These are phyloP conservation scores for Pseudopyricularia javanii DNA, from an alignment of 2,329 filamentous ascomycete genomes.

Conservation along the genomic window DNA sequence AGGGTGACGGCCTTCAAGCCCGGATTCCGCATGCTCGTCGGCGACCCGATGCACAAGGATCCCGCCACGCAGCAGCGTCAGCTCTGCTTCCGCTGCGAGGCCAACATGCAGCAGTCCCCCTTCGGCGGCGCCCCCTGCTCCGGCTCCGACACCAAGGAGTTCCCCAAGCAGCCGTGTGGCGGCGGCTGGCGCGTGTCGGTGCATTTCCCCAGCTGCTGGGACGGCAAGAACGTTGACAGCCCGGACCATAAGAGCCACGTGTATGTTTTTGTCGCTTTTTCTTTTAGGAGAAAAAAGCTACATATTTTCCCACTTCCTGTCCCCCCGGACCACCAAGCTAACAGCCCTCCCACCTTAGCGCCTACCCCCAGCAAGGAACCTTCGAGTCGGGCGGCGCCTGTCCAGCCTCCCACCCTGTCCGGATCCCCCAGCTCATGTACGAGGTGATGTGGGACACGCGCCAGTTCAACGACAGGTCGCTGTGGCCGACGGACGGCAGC, in stretches of 20 bases:
- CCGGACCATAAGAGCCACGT: conserved; percentile 23
- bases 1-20: conserved; percentile 7
- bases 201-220: conserved; percentile 29
- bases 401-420: conserved; percentile 9
- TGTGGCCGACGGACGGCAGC: conserved; percentile 20
- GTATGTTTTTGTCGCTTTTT: not conserved
- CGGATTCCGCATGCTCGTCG: conserved; percentile 13
- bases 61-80: conserved; percentile 3
- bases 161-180: conserved; percentile 22
- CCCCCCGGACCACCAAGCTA: not conserved
- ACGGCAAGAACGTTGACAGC: conserved; percentile 28
- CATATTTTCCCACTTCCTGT: not conserved
- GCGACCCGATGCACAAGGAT: conserved; percentile 8
- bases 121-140: conserved; percentile 14
- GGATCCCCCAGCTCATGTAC: conserved; percentile 13
- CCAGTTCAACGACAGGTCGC: conserved; percentile 16
- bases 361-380: conserved; percentile 8
- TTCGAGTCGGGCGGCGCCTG: conserved; percentile 11
- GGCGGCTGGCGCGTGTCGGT: conserved; percentile 28
- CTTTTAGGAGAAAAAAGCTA: too few species aligned
- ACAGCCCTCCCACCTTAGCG: not conserved
- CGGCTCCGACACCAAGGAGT: conserved; percentile 21
- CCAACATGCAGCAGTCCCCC: conserved; percentile 9
- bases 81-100: conserved; percentile 13
- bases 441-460: conserved; percentile 11